A percentile compares a stretch with the other conserved stretches of the same genome.
Evolutionary conservation across 306 rosid genomes (phyloP).

Genomic region (Benincasa hispida): DNA sequence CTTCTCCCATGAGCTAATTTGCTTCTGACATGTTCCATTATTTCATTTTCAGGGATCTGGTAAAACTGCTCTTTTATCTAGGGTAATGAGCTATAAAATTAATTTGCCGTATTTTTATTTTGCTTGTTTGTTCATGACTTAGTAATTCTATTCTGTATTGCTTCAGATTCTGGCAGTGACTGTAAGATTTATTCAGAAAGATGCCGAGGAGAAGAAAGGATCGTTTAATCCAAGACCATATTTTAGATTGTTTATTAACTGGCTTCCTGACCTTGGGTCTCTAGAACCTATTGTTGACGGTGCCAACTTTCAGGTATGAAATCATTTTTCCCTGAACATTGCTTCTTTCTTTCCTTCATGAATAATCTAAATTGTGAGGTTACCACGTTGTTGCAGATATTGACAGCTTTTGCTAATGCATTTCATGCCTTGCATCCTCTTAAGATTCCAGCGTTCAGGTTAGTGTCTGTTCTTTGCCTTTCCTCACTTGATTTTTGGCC

Average conservation of each 20-base stretch:
- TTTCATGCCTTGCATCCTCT: slow-evolving; percentile 94
- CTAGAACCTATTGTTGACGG: slow-evolving; percentile 77
- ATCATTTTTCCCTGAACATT: slow-evolving; percentile 7
- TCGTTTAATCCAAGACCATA: slow-evolving; percentile 80
- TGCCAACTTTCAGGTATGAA: slow-evolving; percentile 78
- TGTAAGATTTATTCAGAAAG: slow-evolving; percentile 59
- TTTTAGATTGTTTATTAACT: slow-evolving; percentile 81
- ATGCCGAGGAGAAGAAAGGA: slow-evolving; percentile 82
- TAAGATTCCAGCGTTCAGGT: slow-evolving; percentile 94
- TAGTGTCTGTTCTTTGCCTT: background rate
- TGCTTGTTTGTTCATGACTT: background rate
- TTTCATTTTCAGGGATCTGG: slow-evolving; percentile 58
- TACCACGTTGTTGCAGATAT: slow-evolving; percentile 45
- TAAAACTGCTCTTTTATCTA: slow-evolving; percentile 53
- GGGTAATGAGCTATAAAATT: slow-evolving; percentile 35
- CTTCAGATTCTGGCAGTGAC: slow-evolving; percentile 72
- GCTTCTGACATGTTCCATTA: background rate
- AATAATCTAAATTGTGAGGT: slow-evolving; percentile 11
- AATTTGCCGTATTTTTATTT: background rate
- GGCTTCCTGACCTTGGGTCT: slow-evolving; percentile 87
- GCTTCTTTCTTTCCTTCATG: background rate
- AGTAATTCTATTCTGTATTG: slow-evolving; percentile 12
- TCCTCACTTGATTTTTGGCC: background rate
- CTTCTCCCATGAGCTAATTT: background rate
- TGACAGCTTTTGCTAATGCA: slow-evolving; percentile 70